phyloP scores from a whole-genome alignment of 1,284 basidiomycete genomes.

The Laetiporus sulphureus region DNA sequence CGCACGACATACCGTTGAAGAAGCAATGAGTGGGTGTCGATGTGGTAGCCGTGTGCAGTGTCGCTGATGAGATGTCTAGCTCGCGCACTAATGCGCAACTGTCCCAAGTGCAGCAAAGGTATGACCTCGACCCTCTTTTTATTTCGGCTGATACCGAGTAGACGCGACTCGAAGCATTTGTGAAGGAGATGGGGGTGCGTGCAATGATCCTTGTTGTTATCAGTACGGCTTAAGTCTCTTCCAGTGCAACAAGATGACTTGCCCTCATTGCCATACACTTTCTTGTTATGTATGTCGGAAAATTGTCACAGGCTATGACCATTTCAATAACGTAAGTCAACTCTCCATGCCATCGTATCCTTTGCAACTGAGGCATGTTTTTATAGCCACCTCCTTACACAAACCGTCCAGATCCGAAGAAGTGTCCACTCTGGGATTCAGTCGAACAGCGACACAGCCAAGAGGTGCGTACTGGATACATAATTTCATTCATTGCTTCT shows the following conservation, averaged over 20 bases:
- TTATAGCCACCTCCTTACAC: constrained; percentile 17
- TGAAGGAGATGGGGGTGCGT: constrained; percentile 68
- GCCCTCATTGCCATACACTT: constrained; percentile 57
- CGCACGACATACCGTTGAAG: constrained; percentile 73
- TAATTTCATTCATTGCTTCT: neutral
- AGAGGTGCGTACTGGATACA: constrained; percentile 40
- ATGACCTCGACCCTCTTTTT: constrained; percentile 16
- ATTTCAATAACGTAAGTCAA: constrained; percentile 53
- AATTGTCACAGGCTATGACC: constrained; percentile 68
- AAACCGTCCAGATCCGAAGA: constrained; percentile 24
- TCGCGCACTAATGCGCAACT: constrained; percentile 76
- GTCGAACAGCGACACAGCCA: constrained; percentile 57
- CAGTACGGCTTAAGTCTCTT: neutral
- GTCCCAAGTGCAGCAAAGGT: constrained; percentile 75
- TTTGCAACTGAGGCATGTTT: constrained; percentile 2
- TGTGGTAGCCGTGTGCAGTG: neutral
- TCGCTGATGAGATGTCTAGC: constrained; percentile 34
- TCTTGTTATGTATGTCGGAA: constrained; percentile 78
- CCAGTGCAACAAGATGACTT: constrained; percentile 80
- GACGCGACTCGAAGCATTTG: constrained; percentile 72
- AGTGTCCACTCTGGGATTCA: constrained; percentile 69
- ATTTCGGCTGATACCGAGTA: too few relatives aligned
- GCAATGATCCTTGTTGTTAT: too few relatives aligned
- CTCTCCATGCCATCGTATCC: constrained; percentile 1
- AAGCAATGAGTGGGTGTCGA: constrained; percentile 72